Percentiles rank a stretch among this genome's conserved stretches.
phyloP scores from a whole-genome alignment of 108 stramenopile species.

The Discostella pseudostelligera region DNA sequence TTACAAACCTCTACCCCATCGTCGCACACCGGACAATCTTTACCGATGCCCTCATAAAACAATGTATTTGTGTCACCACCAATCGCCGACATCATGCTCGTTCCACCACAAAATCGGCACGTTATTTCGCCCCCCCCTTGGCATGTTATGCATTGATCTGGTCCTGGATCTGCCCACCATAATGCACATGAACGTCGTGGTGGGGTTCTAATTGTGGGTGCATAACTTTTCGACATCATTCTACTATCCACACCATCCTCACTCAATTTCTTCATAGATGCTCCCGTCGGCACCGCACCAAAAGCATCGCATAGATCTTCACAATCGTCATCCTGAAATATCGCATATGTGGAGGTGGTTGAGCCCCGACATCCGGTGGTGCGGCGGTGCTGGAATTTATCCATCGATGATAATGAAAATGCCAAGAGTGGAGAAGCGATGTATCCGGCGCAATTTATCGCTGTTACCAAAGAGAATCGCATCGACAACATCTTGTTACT shows the following conservation, averaged over 20 bases:
- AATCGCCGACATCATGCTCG: conserved; percentile 25
- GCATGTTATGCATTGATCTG: conserved; percentile 23
- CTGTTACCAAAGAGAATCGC: neutral
- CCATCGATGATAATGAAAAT: neutral
- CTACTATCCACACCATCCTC: neutral
- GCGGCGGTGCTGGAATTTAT: neutral
- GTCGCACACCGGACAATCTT: conserved; percentile 39
- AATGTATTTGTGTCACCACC: conserved; percentile 34
- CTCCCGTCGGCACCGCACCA: neutral
- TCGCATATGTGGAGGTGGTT: conserved; percentile 2
- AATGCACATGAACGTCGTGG: conserved; percentile 13
- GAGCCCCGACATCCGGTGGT: conserved; percentile 2
- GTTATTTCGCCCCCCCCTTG: conserved; percentile 14
- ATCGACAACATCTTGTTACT: neutral
- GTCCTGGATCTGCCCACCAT: conserved; percentile 16
- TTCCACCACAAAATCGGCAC: conserved; percentile 42
- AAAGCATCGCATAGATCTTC: conserved; percentile 36
- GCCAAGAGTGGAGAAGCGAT: neutral
- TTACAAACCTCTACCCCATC: conserved; percentile 34
- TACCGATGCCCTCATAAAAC: conserved; percentile 34
- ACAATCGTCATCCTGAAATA: conserved; percentile 38
- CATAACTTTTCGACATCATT: conserved; percentile 4
- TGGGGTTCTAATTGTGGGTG: neutral
- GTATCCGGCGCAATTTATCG: too few relatives aligned
- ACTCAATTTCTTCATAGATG: neutral